These are phyloP conservation scores for Penicillium atrosanguineum DNA, from an alignment of 495 filamentous ascomycete genomes.

Conservation along the genomic window DNA sequence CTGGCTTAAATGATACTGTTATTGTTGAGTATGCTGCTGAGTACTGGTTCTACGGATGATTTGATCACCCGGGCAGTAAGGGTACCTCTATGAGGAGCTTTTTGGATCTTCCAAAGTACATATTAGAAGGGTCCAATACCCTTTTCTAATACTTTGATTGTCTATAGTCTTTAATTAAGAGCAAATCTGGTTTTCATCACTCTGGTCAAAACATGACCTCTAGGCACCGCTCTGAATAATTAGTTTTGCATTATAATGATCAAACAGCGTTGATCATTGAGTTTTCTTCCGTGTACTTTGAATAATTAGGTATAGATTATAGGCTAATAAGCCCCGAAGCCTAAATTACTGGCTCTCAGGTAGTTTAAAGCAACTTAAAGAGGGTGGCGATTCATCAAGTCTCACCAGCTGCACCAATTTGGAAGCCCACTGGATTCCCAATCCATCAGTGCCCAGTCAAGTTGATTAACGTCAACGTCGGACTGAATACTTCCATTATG, in stretches of 20 bases:
- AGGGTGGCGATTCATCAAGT: neutral
- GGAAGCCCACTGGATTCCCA: neutral
- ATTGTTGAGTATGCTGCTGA: slow-evolving; percentile 63
- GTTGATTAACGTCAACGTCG: neutral
- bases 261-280: neutral
- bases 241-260: neutral
- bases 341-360: neutral
- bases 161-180: neutral
- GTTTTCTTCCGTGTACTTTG: neutral
- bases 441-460: neutral
- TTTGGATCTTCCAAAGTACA: neutral
- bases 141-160: neutral
- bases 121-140: neutral
- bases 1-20: slow-evolving; percentile 32
- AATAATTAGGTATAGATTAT: neutral
- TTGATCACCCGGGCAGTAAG: neutral
- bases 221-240: neutral
- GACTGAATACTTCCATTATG: neutral
- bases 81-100: neutral
- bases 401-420: neutral
- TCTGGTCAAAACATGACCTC: neutral
- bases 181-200: neutral
- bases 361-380: neutral
- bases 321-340: neutral
- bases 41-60: slow-evolving; percentile 66